Base-by-base conservation (phyloP, 2,329 filamentous ascomycete genomes). In the Curvularia lunata region DNA sequence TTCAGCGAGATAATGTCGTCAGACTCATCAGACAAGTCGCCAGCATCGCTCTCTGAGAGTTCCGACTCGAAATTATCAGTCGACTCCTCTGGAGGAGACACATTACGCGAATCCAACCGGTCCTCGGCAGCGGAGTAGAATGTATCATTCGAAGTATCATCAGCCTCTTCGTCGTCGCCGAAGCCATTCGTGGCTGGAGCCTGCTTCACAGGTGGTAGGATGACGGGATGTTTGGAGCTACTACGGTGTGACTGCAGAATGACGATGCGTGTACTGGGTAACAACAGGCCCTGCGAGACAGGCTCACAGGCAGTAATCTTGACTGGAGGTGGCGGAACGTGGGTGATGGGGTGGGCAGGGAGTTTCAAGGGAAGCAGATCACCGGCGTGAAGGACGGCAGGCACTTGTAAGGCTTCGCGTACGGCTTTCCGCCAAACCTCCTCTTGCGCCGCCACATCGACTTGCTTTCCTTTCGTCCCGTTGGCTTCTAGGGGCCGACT, bases 61-160 rank as follows among this genome's bases (percentile, higher is more conserved):
- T 91, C 87, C 3, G 87, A 77, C 41, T 81, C 80, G n/a, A 81
- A 72, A 21, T 77, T 77, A 53, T 82, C 80, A 3, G 77, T 74
- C 9, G 79, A 76, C 30, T 79, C 75, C 28, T 70, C 75, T 13
- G 75, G 74, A 1, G 79, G 79, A 18, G 76, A 76, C 13, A 73
- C 67, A 38, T 71, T 70, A 48, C 75, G 74, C 34, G 78, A 77
- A 7, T 75, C 69, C 4, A 65, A 71, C 23, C 78, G 74, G 51
- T 96, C 92, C 73, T 97, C 94, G 2, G 91, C 89, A 1, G 94
- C 94, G 5, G 94, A 97, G 76, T 87, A 97, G 79, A 97, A 97
- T 66, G 92, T 89, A 71, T 98, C 94, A 56, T 91, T 96, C 5
- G 91, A 88, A 1, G 90, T 92, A 69, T 96, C 92, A 68, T 96